phyloP scores from a whole-genome alignment of 2,329 filamentous ascomycete genomes.

The Fusarium verrucosum region DNA sequence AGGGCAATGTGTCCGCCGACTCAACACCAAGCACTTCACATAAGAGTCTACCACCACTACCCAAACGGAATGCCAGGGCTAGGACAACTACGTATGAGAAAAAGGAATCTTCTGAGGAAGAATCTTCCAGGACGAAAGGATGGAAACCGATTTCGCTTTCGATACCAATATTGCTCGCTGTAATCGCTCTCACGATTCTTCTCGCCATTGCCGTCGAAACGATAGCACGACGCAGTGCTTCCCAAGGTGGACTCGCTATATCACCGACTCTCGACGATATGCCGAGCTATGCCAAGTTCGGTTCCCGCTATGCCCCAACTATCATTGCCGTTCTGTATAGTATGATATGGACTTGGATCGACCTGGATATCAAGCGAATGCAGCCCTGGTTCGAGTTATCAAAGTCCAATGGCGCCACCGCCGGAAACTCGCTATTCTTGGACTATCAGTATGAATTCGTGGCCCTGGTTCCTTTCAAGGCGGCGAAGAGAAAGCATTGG shows the following conservation, averaged over 20 bases:
- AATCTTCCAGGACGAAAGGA: neutral
- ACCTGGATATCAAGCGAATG: slow-evolving; percentile 66
- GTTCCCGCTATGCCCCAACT: slow-evolving; percentile 63
- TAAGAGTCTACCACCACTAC: slow-evolving; percentile 13
- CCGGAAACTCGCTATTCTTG: slow-evolving; percentile 58
- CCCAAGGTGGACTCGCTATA: slow-evolving; percentile 53
- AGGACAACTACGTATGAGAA: neutral
- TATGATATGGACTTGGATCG: slow-evolving; percentile 67
- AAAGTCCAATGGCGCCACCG: slow-evolving; percentile 53
- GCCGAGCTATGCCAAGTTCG: slow-evolving; percentile 48
- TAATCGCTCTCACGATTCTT: slow-evolving; percentile 50
- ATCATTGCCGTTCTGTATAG: slow-evolving; percentile 64
- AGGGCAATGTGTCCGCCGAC: neutral
- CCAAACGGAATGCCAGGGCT: neutral
- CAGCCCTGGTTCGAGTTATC: slow-evolving; percentile 70
- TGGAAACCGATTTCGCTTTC: slow-evolving; percentile 42
- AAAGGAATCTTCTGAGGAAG: neutral
- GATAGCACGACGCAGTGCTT: slow-evolving; percentile 52
- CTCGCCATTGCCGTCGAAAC: slow-evolving; percentile 58
- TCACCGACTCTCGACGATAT: slow-evolving; percentile 45
- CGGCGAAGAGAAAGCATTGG: slow-evolving; percentile 57
- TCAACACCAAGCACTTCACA: slow-evolving; percentile 3
- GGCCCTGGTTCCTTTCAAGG: slow-evolving; percentile 45
- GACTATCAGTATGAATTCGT: slow-evolving; percentile 61
- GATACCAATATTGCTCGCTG: slow-evolving; percentile 48